phyloP scores from a whole-genome alignment of 2,329 filamentous ascomycete genomes.

The Fusarium sp. region DNA sequence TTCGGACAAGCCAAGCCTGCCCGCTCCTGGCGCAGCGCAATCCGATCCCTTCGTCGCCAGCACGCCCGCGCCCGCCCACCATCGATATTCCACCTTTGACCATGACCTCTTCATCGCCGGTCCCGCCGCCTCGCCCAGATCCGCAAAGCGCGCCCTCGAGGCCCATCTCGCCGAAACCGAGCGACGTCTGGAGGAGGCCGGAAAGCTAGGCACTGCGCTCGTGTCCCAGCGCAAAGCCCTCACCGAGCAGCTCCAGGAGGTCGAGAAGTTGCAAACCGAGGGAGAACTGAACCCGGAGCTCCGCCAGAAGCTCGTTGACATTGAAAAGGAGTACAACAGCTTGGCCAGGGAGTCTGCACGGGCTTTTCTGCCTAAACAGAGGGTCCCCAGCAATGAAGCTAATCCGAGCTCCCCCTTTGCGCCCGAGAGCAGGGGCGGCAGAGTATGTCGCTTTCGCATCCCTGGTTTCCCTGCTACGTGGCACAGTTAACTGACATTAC shows the following conservation, averaged over 20 bases:
- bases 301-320: conserved; percentile 82
- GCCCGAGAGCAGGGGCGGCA: conserved; percentile 63
- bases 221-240: conserved; percentile 89
- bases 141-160: conserved; percentile 89
- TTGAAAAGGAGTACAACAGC: conserved; percentile 96
- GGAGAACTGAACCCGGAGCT: conserved; percentile 85
- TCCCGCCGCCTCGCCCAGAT: conserved; percentile 81
- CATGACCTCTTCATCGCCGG: conserved; percentile 82
- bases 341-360: conserved; percentile 90
- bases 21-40: conserved; percentile 50
- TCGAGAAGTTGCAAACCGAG: conserved; percentile 81
- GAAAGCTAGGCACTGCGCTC: conserved; percentile 86
- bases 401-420: conserved; percentile 64
- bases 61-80: conserved; percentile 59
- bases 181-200: conserved; percentile 89
- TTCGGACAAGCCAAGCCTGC: conserved; percentile 56
- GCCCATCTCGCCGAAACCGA: conserved; percentile 94
- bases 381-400: conserved; percentile 77
- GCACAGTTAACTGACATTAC: conserved; percentile 15
- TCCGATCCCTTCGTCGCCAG: conserved; percentile 70
- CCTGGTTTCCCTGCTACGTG: background rate
- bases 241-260: conserved; percentile 82
- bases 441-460: conserved; percentile 56
- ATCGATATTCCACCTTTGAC: conserved; percentile 88
- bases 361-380: conserved; percentile 87